phyloP scores from a whole-genome alignment of 1,284 basidiomycete genomes.

The Ceratobasidium sp. region DNA sequence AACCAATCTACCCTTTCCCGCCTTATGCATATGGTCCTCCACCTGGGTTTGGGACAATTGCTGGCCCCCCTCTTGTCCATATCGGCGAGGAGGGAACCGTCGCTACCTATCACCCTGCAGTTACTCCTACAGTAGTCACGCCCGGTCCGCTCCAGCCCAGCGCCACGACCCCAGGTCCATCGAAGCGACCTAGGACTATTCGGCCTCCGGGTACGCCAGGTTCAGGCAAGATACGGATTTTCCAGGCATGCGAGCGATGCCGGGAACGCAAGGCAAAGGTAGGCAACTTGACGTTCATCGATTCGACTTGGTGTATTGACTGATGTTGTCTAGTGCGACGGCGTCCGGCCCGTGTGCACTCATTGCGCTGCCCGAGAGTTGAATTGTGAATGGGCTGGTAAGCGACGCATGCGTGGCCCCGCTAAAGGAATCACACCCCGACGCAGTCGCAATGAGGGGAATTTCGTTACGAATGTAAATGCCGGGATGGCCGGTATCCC shows the following conservation, averaged over 20 bases:
- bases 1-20: constrained; percentile 37
- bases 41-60: constrained; percentile 33
- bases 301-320: too few species aligned
- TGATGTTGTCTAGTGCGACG: constrained; percentile 19
- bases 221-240: constrained; percentile 21
- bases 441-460: constrained; percentile 20
- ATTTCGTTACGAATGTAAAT: constrained; percentile 6
- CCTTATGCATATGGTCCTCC: constrained; percentile 29
- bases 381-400: constrained; percentile 40
- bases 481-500: constrained; percentile 8
- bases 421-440: constrained; percentile 36
- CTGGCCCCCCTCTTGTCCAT: constrained; percentile 34
- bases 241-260: constrained; percentile 38
- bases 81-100: constrained; percentile 33
- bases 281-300: neutral
- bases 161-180: neutral
- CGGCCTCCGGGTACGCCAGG: constrained; percentile 30
- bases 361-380: constrained; percentile 35
- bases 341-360: constrained; percentile 27
- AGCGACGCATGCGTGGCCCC: constrained; percentile 38
- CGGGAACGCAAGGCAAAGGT: constrained; percentile 39
- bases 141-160: constrained; percentile 10
- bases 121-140: constrained; percentile 4
- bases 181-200: constrained; percentile 20
- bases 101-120: constrained; percentile 24